Percentiles rank a stretch among this genome's conserved stretches.
Conservation (phyloP, 23 red algal genomes). For the Gracilaria domingensis region DNA sequence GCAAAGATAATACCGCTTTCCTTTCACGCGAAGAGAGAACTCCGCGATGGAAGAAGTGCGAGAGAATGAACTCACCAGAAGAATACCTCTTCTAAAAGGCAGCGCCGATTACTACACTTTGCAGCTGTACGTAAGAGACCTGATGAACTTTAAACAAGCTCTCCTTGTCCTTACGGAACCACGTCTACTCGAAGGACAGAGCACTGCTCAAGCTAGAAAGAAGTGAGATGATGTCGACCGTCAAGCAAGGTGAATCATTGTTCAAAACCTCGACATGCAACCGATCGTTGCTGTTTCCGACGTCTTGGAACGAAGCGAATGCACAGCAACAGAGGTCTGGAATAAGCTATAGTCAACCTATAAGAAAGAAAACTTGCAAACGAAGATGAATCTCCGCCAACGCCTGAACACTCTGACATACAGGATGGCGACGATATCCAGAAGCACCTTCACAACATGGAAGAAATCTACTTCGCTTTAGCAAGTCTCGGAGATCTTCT, state of each 20-base stretch:
- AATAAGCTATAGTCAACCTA: background rate
- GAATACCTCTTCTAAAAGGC: background rate
- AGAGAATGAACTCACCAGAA: background rate
- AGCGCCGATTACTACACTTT: background rate
- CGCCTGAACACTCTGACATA: background rate
- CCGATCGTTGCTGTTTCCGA: background rate
- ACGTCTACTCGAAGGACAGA: background rate
- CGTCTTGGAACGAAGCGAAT: background rate
- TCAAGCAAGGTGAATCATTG: constrained; percentile 14
- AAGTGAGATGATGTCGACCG: background rate
- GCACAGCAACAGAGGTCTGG: constrained; percentile 1
- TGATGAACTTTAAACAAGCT: background rate
- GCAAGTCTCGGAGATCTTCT: background rate
- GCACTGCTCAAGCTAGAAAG: background rate
- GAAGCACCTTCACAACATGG: background rate
- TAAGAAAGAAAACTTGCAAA: constrained; percentile 1
- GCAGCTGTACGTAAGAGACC: background rate
- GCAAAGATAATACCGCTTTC: background rate
- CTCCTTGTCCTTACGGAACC: constrained; percentile 1
- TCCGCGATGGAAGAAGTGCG: constrained; percentile 18
- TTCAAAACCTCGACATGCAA: constrained; percentile 4
- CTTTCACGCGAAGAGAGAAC: background rate
- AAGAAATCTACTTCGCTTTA: background rate
- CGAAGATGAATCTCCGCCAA: background rate
- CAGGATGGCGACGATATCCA: background rate